Conservation (phyloP, 495 filamentous ascomycete species). For the Podospora australis region DNA sequence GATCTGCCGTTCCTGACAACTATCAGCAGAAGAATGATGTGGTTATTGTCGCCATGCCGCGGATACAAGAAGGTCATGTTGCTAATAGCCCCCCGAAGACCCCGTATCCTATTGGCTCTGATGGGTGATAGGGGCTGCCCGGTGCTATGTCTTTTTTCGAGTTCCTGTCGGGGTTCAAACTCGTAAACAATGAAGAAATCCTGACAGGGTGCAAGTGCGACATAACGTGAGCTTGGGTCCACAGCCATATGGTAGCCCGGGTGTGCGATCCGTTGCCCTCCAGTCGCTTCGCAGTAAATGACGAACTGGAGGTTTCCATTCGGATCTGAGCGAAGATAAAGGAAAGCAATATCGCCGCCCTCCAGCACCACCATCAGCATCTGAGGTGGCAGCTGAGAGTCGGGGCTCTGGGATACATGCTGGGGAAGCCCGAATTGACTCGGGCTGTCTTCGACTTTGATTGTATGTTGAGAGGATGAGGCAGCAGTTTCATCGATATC, state of each 20-base stretch:
- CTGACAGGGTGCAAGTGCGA: constrained; percentile 38
- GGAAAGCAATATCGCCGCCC: constrained; percentile 61
- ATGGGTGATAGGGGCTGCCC: constrained; percentile 36
- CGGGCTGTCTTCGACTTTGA: constrained; percentile 29
- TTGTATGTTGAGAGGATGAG: background rate
- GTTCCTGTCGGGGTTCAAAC: constrained; percentile 43
- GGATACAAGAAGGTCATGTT: constrained; percentile 86
- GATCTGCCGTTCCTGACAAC: constrained; percentile 54
- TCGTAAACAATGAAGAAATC: constrained; percentile 52
- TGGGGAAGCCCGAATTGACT: constrained; percentile 11
- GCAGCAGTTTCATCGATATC: constrained; percentile 16
- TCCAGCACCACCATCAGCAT: constrained; percentile 67
- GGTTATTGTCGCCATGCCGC: constrained; percentile 51
- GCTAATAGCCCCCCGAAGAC: constrained; percentile 66
- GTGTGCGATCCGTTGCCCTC: constrained; percentile 36
- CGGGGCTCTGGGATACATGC: background rate
- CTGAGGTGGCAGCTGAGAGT: constrained; percentile 57
- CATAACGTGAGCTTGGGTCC: constrained; percentile 58
- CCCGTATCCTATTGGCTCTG: constrained; percentile 46
- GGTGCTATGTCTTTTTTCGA: constrained; percentile 35
- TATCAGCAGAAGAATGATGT: constrained; percentile 71
- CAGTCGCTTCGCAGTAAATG: constrained; percentile 51
- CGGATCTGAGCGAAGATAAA: constrained; percentile 50
- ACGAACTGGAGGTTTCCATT: constrained; percentile 51
- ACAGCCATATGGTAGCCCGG: constrained; percentile 76